These are phyloP conservation scores for Xylaria sp. DNA, from an alignment of 2,329 filamentous ascomycete species.

Conservation along the genomic window DNA sequence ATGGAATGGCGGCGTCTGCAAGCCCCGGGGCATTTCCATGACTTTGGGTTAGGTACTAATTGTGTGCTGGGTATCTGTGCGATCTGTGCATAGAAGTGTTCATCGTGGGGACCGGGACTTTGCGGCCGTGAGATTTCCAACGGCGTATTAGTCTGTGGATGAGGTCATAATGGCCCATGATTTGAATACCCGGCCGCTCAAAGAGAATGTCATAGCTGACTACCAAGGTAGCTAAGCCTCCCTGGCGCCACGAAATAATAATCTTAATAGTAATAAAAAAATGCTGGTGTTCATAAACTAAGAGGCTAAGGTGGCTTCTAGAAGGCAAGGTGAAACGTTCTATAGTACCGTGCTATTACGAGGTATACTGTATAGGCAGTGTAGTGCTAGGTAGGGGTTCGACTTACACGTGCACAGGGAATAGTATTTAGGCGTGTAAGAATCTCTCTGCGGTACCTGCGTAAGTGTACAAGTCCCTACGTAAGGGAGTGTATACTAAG, in stretches of 20 bases:
- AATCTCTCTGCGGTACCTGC: background rate
- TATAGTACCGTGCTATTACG: slow-evolving; percentile 23
- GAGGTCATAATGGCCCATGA: background rate
- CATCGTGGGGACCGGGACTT: background rate
- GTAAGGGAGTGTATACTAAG: background rate
- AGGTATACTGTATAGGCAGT: slow-evolving; percentile 4
- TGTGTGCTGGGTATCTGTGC: background rate
- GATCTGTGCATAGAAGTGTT: background rate
- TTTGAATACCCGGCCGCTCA: background rate
- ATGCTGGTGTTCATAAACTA: slow-evolving; percentile 13
- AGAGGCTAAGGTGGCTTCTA: slow-evolving; percentile 30
- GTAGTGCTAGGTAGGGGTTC: background rate
- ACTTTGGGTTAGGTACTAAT: background rate
- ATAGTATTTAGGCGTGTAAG: too few relatives aligned
- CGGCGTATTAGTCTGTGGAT: background rate
- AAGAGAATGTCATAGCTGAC: background rate
- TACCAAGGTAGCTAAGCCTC: background rate
- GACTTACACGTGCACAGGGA: background rate
- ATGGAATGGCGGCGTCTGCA: background rate
- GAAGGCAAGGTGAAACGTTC: slow-evolving; percentile 34
- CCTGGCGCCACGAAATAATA: background rate
- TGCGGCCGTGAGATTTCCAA: background rate
- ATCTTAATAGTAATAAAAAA: background rate
- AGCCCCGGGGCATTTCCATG: background rate
- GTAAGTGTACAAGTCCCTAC: background rate